These are phyloP conservation scores for Trichoderma endophyticum DNA, from an alignment of 2,329 filamentous ascomycete genomes.

Conservation along the genomic window DNA sequence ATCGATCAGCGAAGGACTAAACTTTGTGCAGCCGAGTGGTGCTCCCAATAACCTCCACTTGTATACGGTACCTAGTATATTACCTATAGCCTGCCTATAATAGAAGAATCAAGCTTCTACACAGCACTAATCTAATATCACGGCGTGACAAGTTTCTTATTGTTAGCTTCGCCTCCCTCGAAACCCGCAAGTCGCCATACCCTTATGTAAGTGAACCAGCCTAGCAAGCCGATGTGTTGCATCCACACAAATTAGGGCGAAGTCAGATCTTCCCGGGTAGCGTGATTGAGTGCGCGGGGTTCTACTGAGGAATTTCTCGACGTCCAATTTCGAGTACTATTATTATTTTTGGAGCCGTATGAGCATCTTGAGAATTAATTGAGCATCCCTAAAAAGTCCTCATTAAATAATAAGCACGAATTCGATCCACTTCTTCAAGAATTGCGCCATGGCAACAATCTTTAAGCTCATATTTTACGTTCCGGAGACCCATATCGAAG, in stretches of 20 bases:
- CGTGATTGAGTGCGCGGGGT: background rate
- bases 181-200: no score
- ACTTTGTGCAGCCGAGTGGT: no score
- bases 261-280: background rate
- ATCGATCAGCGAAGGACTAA: background rate
- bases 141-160: background rate
- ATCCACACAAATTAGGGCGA: background rate
- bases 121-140: background rate
- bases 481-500: slow-evolving; percentile 42
- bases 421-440: no score
- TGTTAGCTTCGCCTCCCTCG: background rate
- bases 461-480: slow-evolving; percentile 50
- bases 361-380: background rate
- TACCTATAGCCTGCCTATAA: background rate
- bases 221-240: background rate
- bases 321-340: background rate
- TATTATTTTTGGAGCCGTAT: background rate
- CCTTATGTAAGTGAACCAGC: background rate
- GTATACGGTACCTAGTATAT: no score
- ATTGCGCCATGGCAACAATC: slow-evolving; percentile 11
- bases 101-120: background rate
- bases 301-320: background rate
- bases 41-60: no score
- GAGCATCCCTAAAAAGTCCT: background rate
- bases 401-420: background rate